Evolutionary conservation across 2,329 filamentous ascomycete species (phyloP).

Genomic region (Hymenoscyphus scutula): DNA sequence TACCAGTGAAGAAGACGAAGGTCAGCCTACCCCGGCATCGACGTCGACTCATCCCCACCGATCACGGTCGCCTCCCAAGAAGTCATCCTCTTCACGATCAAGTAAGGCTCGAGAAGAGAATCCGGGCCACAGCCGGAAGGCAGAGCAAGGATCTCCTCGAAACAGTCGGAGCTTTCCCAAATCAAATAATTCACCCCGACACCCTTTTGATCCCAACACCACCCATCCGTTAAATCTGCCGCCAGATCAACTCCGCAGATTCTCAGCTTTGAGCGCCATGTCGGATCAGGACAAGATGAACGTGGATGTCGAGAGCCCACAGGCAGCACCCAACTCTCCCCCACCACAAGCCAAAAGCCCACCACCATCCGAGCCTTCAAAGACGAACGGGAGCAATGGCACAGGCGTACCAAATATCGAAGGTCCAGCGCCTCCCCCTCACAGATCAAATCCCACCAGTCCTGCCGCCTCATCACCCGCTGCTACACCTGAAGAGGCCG

Average conservation of each 20-base stretch:
- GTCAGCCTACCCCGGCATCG: background rate
- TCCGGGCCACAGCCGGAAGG: conserved; percentile 15
- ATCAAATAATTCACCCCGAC: conserved; percentile 31
- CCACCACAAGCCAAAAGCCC: conserved; percentile 44
- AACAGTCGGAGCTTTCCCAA: conserved; percentile 32
- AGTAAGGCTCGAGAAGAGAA: conserved; percentile 32
- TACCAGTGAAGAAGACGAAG: conserved; percentile 31
- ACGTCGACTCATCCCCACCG: conserved; percentile 24
- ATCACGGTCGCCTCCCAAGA: conserved; percentile 35
- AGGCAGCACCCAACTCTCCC: conserved; percentile 52
- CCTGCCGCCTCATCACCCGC: conserved; percentile 47
- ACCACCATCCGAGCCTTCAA: conserved; percentile 42
- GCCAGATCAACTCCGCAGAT: conserved; percentile 79
- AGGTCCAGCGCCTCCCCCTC: conserved; percentile 68
- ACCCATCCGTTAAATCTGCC: conserved; percentile 87
- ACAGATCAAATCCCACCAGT: conserved; percentile 62
- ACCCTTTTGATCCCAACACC: conserved; percentile 62
- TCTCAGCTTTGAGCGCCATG: conserved; percentile 65
- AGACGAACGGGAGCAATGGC: conserved; percentile 46
- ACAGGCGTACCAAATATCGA: conserved; percentile 32
- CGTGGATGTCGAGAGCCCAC: conserved; percentile 62
- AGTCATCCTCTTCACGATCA: conserved; percentile 29
- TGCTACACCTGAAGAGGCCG: conserved; percentile 65
- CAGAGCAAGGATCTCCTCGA: conserved; percentile 32
- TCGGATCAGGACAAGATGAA: conserved; percentile 65